These are phyloP conservation scores for Flaveria robusta DNA, from an alignment of 129 eudicot species.

Conservation along the genomic window DNA sequence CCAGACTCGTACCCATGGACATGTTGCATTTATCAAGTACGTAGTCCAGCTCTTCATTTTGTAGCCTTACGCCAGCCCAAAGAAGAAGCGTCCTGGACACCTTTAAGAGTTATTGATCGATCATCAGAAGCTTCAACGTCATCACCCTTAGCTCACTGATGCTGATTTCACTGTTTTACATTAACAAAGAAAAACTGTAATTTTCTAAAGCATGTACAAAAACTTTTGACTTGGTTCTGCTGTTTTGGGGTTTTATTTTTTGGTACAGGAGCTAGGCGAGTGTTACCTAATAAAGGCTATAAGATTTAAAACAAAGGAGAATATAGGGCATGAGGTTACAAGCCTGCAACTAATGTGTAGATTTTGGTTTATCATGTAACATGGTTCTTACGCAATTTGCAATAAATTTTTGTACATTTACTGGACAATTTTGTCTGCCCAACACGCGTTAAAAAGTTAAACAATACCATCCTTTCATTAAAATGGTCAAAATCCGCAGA, in stretches of 20 bases:
- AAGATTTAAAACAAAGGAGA: not conserved
- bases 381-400: not conserved
- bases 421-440: not conserved
- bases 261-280: conserved; percentile 7
- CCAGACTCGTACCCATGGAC: conserved; percentile 98
- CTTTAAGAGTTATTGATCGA: conserved; percentile 65
- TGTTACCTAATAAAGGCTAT: not conserved
- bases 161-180: not conserved
- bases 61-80: conserved; percentile 77
- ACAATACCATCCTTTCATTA: not conserved
- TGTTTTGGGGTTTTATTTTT: conserved; percentile 3
- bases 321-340: not conserved
- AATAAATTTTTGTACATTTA: not conserved
- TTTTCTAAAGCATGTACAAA: conserved; percentile 19
- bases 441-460: not conserved
- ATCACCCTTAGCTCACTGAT: conserved; percentile 16
- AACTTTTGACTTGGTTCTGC: not conserved
- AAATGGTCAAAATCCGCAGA: not conserved
- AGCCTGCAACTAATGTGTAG: not conserved
- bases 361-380: not conserved
- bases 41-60: conserved; percentile 85
- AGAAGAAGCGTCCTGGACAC: conserved; percentile 77
- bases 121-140: conserved; percentile 39
- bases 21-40: conserved; percentile 80
- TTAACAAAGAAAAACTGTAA: not conserved